Conservation (phyloP, 441 rosid genomes). For the Pelargonium citronellum region DNA sequence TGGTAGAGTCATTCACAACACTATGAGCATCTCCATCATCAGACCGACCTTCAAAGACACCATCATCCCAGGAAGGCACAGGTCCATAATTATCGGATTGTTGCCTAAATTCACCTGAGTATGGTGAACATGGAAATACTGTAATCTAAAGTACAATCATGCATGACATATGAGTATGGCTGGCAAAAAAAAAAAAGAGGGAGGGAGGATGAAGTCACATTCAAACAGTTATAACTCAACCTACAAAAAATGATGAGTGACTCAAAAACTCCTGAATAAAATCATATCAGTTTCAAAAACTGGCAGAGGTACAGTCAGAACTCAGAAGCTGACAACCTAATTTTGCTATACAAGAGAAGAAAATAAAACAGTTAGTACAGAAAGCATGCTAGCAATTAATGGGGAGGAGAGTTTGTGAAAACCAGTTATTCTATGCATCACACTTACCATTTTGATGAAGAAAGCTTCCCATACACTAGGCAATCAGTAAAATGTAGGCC, state of each 20-base stretch:
- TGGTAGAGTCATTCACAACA: slow-evolving; percentile 51
- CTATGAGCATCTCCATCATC: slow-evolving; percentile 50
- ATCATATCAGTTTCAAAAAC: not conserved
- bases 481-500: not conserved
- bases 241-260: not conserved
- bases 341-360: slow-evolving; percentile 1
- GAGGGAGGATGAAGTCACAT: not conserved
- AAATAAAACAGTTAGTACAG: not conserved
- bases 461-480: not conserved
- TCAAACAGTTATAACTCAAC: not conserved
- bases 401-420: not conserved
- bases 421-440: not conserved
- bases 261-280: not conserved
- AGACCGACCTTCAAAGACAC: slow-evolving; percentile 36
- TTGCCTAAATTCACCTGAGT: slow-evolving; percentile 50
- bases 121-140: slow-evolving; percentile 1
- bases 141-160: not conserved
- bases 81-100: slow-evolving; percentile 45
- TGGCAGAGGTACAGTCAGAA: not conserved
- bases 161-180: not conserved
- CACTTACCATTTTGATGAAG: not conserved
- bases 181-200: not conserved
- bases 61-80: slow-evolving; percentile 56
- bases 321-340: not conserved
- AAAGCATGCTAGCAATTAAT: not conserved